Base-by-base conservation (phyloP, 2,329 filamentous ascomycete genomes). In the Bisporella sp. region DNA sequence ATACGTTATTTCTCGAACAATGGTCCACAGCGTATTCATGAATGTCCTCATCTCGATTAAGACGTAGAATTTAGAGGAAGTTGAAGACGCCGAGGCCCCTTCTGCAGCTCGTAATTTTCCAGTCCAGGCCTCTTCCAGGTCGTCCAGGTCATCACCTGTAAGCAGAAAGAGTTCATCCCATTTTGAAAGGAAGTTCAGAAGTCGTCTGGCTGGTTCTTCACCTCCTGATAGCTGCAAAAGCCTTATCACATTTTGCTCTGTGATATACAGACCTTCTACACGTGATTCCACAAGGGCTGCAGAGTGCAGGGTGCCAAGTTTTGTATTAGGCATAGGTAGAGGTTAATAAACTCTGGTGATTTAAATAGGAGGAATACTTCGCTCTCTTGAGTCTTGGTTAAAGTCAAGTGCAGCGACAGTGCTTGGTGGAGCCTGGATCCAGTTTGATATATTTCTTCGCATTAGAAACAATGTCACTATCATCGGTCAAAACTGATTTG, bases 191-290 rank as follows among this genome's bases (percentile, higher is more conserved):
- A 54, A 49, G 35, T 52, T 54, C 11, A 54, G 41, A 28, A 54
- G 49, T 31, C 46, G 37, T 37, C 52, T 54, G 13, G 49, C 52
- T 48, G 43, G 31, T 39, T 44, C 46, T 49, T 52, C 37, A 46
- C 51, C 51, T 47, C 44, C 41, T 45, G 51, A 30, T 47, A 53
- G 40, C 47, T 53, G 40, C 43, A 53, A 48, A 48, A 53, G 44
- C 44, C 39, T 50, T 50, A 31, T 53, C 45, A 53, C 51, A 53
- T 53, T 53, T 50, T 50, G 47, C 47, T 53, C 47, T 41, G 48
- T 53, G 37, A 53, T 50, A 28, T 33, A 47, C 44, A 53, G 48
- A 32, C 44, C 41, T 47, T 21, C 3, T 21, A 21, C 3, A 3
- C 21, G 21, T 21, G 21, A 21, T 21, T 21, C 21, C 21, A 21